Evolutionary conservation across 352 stramenopile genomes (phyloP).

Genomic region (Phytophthora pini): DNA sequence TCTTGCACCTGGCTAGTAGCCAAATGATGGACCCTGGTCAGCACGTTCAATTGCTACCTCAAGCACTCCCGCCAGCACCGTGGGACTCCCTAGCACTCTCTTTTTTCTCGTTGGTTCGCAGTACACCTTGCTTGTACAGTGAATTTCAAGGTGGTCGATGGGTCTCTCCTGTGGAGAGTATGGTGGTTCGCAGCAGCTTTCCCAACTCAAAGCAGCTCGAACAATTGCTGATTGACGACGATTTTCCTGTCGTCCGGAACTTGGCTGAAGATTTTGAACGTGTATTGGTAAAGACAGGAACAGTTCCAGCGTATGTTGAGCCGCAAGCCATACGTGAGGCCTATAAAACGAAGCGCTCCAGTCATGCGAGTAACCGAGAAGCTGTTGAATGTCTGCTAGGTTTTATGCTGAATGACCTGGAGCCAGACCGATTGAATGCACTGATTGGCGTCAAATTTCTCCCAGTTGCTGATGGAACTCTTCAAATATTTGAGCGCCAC

Average conservation of each 20-base stretch:
- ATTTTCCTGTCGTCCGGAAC: conserved; percentile 53
- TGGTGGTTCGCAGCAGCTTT: conserved; percentile 51
- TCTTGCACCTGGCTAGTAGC: conserved; percentile 42
- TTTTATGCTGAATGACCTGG: conserved; percentile 63
- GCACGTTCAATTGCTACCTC: conserved; percentile 54
- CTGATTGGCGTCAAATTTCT: conserved; percentile 65
- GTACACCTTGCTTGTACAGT: conserved; percentile 54
- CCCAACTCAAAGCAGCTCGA: conserved; percentile 44
- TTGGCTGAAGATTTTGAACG: conserved; percentile 57
- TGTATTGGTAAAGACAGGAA: conserved; percentile 51
- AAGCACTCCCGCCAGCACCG: conserved; percentile 50
- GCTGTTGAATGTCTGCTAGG: conserved; percentile 45
- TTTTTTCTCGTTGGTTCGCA: conserved; percentile 52
- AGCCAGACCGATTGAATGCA: conserved; percentile 18
- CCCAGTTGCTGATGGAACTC: conserved; percentile 57
- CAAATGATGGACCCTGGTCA: conserved; percentile 41
- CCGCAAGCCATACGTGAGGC: conserved; percentile 43
- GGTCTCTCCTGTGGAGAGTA: conserved; percentile 45
- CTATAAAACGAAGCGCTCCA: conserved; percentile 51
- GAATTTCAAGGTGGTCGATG: conserved; percentile 48
- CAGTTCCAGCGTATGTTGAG: conserved; percentile 48
- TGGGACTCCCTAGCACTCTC: conserved; percentile 55
- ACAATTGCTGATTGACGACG: conserved; percentile 58
- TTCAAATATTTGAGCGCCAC: conserved; percentile 45
- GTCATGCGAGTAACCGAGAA: conserved; percentile 46